phyloP scores from a whole-genome alignment of 208 protist species.

The Porcisia deanei region DNA sequence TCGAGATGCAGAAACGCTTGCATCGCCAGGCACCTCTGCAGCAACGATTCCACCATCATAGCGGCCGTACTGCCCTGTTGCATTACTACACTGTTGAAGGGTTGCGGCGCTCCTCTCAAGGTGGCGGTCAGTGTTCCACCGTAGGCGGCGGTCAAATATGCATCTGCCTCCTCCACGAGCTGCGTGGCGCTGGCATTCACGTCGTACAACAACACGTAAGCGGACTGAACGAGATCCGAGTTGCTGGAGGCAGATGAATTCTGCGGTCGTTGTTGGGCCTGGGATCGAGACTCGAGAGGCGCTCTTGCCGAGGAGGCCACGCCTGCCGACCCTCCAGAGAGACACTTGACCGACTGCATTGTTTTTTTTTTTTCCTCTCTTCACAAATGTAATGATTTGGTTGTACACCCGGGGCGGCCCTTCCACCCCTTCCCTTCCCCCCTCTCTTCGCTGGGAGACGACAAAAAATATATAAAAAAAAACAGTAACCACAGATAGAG shows the following conservation, averaged over 20 bases:
- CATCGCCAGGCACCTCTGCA: slow-evolving; percentile 14
- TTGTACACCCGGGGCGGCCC: no score
- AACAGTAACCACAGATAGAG: neutral
- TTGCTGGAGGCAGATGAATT: neutral
- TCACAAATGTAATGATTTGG: neutral
- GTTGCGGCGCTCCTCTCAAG: neutral
- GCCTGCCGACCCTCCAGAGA: neutral
- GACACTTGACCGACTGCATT: slow-evolving; percentile 4
- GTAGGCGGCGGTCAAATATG: slow-evolving; percentile 3
- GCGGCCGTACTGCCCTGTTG: neutral
- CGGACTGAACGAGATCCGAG: neutral
- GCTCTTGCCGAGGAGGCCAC: neutral
- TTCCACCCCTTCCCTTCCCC: no score
- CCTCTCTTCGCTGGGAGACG: no score
- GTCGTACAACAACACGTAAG: slow-evolving; percentile 14
- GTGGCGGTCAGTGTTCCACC: neutral
- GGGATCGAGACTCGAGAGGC: neutral
- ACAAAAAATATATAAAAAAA: no score
- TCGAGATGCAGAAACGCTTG: slow-evolving; percentile 1
- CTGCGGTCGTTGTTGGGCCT: neutral
- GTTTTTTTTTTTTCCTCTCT: neutral
- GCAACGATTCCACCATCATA: slow-evolving; percentile 1
- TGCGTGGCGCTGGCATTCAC: slow-evolving; percentile 4
- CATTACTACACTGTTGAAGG: neutral
- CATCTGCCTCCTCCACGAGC: slow-evolving; percentile 7